These are phyloP conservation scores for Fimicolochytrium jonesii DNA, from an alignment of 192 early-diverging fungal species.

Conservation along the genomic window DNA sequence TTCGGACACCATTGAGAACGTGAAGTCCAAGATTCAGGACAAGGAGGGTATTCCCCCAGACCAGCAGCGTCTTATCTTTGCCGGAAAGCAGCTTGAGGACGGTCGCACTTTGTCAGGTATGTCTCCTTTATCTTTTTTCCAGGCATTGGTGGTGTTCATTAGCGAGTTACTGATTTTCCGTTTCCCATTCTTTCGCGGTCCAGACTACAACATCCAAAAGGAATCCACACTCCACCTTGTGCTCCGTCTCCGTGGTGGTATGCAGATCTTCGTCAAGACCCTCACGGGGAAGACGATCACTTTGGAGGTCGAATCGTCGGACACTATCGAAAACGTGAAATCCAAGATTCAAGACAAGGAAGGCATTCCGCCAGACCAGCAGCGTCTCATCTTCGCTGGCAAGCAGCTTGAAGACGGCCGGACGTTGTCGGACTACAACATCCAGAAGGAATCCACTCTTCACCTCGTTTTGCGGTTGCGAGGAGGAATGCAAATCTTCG, in stretches of 20 bases:
- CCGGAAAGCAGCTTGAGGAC: slow-evolving; percentile 76
- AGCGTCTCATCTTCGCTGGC: slow-evolving; percentile 76
- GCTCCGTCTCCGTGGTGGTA: slow-evolving; percentile 62
- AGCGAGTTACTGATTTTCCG: too few relatives aligned
- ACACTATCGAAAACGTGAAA: slow-evolving; percentile 78
- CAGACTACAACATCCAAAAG: slow-evolving; percentile 71
- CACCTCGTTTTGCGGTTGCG: slow-evolving; percentile 67
- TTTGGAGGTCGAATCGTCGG: slow-evolving; percentile 70
- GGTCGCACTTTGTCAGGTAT: slow-evolving; percentile 61
- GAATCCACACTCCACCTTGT: slow-evolving; percentile 68
- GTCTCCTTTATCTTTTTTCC: too few relatives aligned
- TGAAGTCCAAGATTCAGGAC: slow-evolving; percentile 78
- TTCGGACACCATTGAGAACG: slow-evolving; percentile 74
- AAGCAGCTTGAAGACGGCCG: slow-evolving; percentile 76
- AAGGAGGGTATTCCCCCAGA: slow-evolving; percentile 76
- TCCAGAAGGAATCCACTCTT: slow-evolving; percentile 69
- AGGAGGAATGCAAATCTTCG: slow-evolving; percentile 71
- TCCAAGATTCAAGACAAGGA: slow-evolving; percentile 79
- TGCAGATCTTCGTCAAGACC: slow-evolving; percentile 78
- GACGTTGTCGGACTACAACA: slow-evolving; percentile 70
- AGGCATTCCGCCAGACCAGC: slow-evolving; percentile 73
- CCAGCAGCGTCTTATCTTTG: slow-evolving; percentile 77
- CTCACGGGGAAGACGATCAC: slow-evolving; percentile 77
- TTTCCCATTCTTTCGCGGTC: too few relatives aligned
- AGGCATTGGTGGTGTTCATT: too few relatives aligned